These are phyloP conservation scores for Hura crepitans DNA, from an alignment of 441 rosid species.

Conservation along the genomic window DNA sequence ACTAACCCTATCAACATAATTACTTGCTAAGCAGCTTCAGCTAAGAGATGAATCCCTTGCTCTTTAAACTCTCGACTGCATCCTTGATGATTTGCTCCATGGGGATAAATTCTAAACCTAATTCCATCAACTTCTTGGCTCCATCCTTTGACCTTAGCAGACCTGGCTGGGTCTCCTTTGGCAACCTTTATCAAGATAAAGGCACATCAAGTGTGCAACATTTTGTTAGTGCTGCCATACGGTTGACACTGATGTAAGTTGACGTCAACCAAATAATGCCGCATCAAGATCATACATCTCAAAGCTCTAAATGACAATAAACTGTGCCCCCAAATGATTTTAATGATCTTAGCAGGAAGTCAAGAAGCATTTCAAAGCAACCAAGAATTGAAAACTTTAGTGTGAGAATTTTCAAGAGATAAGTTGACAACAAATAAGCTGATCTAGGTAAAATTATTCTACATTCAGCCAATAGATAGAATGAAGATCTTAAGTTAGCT, in stretches of 20 bases:
- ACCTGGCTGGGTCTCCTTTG: slow-evolving; percentile 74
- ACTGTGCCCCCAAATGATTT: background rate
- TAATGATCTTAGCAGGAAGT: background rate
- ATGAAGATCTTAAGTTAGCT: no score
- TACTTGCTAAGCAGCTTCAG: no score
- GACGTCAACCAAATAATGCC: no score
- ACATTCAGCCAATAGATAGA: background rate
- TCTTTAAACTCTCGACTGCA: slow-evolving; percentile 65
- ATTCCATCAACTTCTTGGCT: slow-evolving; percentile 62
- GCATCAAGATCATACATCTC: background rate
- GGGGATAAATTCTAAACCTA: slow-evolving; percentile 70
- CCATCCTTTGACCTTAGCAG: slow-evolving; percentile 62
- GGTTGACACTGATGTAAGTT: no score
- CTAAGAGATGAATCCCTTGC: slow-evolving; percentile 42
- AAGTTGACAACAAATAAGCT: background rate
- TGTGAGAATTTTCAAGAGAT: background rate
- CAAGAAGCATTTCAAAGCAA: background rate
- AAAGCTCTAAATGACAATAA: background rate
- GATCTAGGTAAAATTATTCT: background rate
- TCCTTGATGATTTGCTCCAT: slow-evolving; percentile 86
- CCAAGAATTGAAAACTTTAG: background rate
- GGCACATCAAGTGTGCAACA: no score
- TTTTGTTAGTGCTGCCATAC: no score
- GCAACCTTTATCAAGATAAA: slow-evolving; percentile 41
- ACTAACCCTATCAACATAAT: background rate